A percentile compares a stretch with the other conserved stretches of the same genome.
phyloP scores from a whole-genome alignment of 1,284 basidiomycete genomes.

The Microbotryomycetes sp. region DNA sequence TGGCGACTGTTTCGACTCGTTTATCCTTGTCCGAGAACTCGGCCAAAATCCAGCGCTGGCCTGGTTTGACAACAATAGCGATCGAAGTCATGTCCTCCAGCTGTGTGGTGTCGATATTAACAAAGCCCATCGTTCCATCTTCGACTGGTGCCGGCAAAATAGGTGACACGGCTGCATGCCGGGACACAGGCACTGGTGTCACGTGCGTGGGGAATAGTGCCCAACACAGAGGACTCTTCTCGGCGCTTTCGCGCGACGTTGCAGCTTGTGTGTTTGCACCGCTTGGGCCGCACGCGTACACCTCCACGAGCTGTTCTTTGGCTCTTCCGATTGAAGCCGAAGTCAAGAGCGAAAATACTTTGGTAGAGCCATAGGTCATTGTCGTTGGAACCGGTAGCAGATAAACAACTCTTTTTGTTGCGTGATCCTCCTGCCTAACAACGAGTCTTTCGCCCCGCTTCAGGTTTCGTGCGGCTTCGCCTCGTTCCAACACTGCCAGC shows the following conservation, averaged over 20 bases:
- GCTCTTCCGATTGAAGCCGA: constrained; percentile 13
- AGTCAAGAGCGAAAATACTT: constrained; percentile 23
- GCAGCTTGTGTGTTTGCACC: neutral
- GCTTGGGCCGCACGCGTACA: constrained; percentile 9
- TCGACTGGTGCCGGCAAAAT: constrained; percentile 19
- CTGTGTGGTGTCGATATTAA: constrained; percentile 13
- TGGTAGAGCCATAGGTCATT: constrained; percentile 7
- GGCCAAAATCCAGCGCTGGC: constrained; percentile 13
- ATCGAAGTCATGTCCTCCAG: constrained; percentile 4
- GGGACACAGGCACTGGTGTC: constrained; percentile 14
- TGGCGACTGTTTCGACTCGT: constrained; percentile 6
- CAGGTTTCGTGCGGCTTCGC: neutral
- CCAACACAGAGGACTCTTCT: constrained; percentile 2
- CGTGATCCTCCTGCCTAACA: neutral
- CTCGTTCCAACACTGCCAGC: constrained; percentile 10
- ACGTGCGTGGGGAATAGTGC: constrained; percentile 12
- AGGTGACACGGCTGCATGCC: constrained; percentile 15
- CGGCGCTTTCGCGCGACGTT: neutral
- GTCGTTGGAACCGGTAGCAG: constrained; percentile 13
- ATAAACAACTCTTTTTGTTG: neutral
- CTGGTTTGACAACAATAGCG: constrained; percentile 12
- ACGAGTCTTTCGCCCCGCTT: constrained; percentile 17
- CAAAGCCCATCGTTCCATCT: constrained; percentile 5
- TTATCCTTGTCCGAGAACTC: constrained; percentile 18
- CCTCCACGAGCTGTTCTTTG: constrained; percentile 8